phyloP scores from a whole-genome alignment of 2,329 filamentous ascomycete genomes.

The Sporothrix globosa region DNA sequence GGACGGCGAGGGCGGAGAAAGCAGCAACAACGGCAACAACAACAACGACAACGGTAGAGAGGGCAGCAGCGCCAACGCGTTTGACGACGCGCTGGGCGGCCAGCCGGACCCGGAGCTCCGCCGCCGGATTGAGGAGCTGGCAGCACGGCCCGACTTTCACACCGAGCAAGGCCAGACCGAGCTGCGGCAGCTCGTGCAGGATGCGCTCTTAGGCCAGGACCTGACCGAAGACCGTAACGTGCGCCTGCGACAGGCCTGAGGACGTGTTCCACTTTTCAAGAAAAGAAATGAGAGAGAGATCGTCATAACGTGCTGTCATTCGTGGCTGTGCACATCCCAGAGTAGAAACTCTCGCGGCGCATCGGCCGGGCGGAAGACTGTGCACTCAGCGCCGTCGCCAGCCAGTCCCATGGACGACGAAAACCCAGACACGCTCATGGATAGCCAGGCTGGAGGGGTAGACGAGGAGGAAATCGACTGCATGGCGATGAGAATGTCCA shows the following conservation, averaged over 20 bases:
- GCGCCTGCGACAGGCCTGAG: conserved; percentile 62
- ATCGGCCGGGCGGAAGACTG: conserved; percentile 56
- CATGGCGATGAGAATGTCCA: conserved; percentile 50
- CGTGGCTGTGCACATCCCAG: conserved; percentile 60
- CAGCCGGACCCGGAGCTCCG: conserved; percentile 80
- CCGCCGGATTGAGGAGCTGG: conserved; percentile 84
- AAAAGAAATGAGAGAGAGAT: not conserved
- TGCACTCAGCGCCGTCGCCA: conserved; percentile 54
- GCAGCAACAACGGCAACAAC: not conserved
- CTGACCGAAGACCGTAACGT: conserved; percentile 67
- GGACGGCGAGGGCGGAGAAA: conserved; percentile 41
- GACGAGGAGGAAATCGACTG: conserved; percentile 44
- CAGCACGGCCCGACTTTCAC: conserved; percentile 80
- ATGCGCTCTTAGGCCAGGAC: conserved; percentile 72
- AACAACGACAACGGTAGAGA: not conserved
- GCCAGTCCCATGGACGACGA: conserved; percentile 50
- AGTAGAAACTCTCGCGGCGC: conserved; percentile 59
- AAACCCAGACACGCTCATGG: conserved; percentile 57
- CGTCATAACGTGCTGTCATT: conserved; percentile 39
- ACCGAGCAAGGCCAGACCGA: conserved; percentile 78
- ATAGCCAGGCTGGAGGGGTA: conserved; percentile 54
- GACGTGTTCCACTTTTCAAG: no score
- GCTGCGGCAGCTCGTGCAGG: conserved; percentile 75
- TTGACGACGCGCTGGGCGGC: conserved; percentile 53
- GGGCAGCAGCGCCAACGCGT: not conserved